phyloP scores from a whole-genome alignment of 352 stramenopile genomes.

The Phytophthora pseudosyringae region DNA sequence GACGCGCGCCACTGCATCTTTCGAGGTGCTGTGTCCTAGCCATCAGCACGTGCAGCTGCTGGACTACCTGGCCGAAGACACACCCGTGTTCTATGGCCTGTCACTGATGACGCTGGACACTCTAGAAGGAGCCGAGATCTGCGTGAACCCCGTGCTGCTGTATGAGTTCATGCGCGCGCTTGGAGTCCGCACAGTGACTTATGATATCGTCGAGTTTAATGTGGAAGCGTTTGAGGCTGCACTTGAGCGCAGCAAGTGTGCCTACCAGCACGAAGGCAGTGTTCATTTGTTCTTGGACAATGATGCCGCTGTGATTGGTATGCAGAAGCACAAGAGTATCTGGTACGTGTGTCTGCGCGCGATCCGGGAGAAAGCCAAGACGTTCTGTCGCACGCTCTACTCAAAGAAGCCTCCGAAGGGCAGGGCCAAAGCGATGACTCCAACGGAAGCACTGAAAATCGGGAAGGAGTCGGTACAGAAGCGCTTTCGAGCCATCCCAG shows the following conservation, averaged over 20 bases:
- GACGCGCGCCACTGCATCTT: slow-evolving; percentile 75
- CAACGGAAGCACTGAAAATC: slow-evolving; percentile 22
- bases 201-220: slow-evolving; percentile 56
- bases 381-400: slow-evolving; percentile 50
- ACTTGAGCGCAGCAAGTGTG: slow-evolving; percentile 50
- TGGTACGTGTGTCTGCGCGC: slow-evolving; percentile 89
- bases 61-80: slow-evolving; percentile 70
- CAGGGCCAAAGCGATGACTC: slow-evolving; percentile 21
- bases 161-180: slow-evolving; percentile 62
- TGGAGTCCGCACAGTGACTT: slow-evolving; percentile 69
- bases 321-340: slow-evolving; percentile 87
- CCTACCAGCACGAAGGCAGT: slow-evolving; percentile 73
- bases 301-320: slow-evolving; percentile 67
- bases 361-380: slow-evolving; percentile 87
- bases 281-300: slow-evolving; percentile 80
- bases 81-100: slow-evolving; percentile 81
- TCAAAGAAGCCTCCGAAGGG: slow-evolving; percentile 34
- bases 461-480: slow-evolving; percentile 47
- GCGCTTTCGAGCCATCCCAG: slow-evolving; percentile 64
- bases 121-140: slow-evolving; percentile 61
- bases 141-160: slow-evolving; percentile 77
- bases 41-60: slow-evolving; percentile 85
- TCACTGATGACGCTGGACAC: slow-evolving; percentile 57
- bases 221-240: slow-evolving; percentile 35
- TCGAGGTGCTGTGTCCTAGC: slow-evolving; percentile 73